Percentiles rank a stretch among this genome's conserved stretches.
phyloP scores from a whole-genome alignment of 768 basidiomycete genomes.

The Leccinum pellstonianum region DNA sequence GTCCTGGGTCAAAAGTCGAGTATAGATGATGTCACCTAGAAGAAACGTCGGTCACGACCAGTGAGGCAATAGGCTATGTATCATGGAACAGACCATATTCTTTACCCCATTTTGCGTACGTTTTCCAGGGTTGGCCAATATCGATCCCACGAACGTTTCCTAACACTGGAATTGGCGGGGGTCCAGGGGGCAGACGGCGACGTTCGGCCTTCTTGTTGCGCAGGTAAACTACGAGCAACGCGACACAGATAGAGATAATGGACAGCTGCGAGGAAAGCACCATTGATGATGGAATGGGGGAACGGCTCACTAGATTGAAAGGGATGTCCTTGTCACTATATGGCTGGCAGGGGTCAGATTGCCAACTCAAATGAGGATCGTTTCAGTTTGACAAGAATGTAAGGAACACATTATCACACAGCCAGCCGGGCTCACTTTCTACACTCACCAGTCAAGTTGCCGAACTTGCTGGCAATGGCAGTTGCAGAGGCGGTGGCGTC shows the following conservation, averaged over 20 bases:
- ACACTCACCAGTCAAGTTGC: neutral
- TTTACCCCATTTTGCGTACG: constrained; percentile 20
- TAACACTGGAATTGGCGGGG: constrained; percentile 18
- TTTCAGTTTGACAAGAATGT: neutral
- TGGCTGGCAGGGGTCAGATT: neutral
- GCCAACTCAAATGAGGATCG: neutral
- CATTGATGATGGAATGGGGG: neutral
- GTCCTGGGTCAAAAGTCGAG: constrained; percentile 23
- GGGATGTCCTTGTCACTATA: neutral
- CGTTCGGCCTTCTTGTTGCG: constrained; percentile 7
- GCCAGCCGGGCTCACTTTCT: neutral
- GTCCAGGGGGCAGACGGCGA: constrained; percentile 23
- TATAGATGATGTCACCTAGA: constrained; percentile 24
- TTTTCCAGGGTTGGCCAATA: constrained; percentile 20
- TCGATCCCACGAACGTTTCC: constrained; percentile 24
- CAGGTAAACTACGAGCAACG: constrained; percentile 10
- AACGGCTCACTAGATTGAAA: neutral
- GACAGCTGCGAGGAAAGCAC: constrained; percentile 4
- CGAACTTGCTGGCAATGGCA: neutral
- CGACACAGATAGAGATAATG: constrained; percentile 9
- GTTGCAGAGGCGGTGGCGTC: too few species aligned
- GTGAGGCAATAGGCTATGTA: neutral
- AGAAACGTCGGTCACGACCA: neutral
- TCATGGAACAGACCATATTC: constrained; percentile 20
- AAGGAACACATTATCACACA: neutral